Conservation (phyloP, 306 rosid species). For the Dalbergia oliveri region DNA sequence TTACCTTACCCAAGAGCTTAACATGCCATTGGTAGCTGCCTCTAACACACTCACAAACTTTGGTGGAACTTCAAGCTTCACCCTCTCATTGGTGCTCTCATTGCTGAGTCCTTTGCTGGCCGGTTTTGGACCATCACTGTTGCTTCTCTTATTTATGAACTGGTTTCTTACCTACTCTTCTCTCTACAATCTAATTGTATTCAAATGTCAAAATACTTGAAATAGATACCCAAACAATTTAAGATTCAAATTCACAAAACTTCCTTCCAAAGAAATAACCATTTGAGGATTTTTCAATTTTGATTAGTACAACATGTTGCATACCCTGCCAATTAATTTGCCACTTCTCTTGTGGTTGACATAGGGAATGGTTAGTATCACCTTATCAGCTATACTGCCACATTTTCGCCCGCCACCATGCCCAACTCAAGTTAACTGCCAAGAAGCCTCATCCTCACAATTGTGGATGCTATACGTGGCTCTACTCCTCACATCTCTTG, state of each 20-base stretch:
- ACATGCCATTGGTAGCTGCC: conserved; percentile 79
- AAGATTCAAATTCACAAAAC: background rate
- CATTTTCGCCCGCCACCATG: conserved; percentile 69
- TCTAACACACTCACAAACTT: conserved; percentile 78
- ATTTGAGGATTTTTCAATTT: conserved; percentile 37
- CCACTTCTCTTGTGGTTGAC: background rate
- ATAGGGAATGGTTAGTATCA: conserved; percentile 67
- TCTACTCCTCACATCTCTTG: conserved; percentile 72
- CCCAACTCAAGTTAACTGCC: conserved; percentile 70
- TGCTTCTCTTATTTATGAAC: conserved; percentile 58
- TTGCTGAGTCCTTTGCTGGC: conserved; percentile 55
- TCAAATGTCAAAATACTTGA: background rate
- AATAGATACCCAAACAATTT: background rate
- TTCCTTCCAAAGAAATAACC: too few species aligned
- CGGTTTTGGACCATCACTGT: conserved; percentile 48
- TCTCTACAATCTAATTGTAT: conserved; percentile 2
- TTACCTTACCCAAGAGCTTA: conserved; percentile 73
- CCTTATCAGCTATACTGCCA: conserved; percentile 70
- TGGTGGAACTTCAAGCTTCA: conserved; percentile 70
- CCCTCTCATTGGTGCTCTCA: conserved; percentile 59
- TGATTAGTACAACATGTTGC: background rate
- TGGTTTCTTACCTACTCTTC: conserved; percentile 45
- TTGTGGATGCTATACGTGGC: conserved; percentile 58
- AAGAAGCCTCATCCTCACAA: conserved; percentile 63
- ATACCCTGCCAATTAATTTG: background rate